Conservation (phyloP, 75 land plant species). For the Cupressus sempervirens region DNA sequence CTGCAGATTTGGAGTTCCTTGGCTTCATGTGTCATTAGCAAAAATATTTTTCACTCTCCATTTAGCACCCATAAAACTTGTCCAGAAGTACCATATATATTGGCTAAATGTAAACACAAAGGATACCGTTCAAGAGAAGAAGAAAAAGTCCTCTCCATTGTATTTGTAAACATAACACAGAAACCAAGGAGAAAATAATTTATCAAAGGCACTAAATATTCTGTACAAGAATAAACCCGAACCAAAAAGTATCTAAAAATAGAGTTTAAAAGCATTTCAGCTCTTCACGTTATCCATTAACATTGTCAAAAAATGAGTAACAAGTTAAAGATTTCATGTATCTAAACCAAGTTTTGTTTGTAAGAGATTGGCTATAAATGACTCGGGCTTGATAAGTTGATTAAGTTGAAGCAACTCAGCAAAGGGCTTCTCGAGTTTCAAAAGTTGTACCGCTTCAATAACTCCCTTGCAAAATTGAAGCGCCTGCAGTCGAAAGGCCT, state of each 20-base stretch:
- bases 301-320: background rate
- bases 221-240: background rate
- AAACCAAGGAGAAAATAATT: background rate
- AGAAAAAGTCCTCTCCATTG: no score
- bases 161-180: background rate
- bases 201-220: background rate
- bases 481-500: slow-evolving; percentile 32
- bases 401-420: slow-evolving; percentile 33
- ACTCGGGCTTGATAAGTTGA: slow-evolving; percentile 29
- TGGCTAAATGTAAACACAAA: no score
- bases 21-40: no score
- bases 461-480: slow-evolving; percentile 45
- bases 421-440: slow-evolving; percentile 46
- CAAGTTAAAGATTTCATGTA: background rate
- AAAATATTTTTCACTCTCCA: no score
- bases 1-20: no score
- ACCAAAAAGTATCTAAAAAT: background rate
- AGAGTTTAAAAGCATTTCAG: background rate
- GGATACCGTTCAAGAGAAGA: no score
- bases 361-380: slow-evolving; percentile 4
- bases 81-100: no score
- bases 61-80: no score
- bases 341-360: background rate
- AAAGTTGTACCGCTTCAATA: slow-evolving; percentile 30
- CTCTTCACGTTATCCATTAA: background rate